Conservation (phyloP, 148 eudicot species). For the Heliosperma pusillum region DNA sequence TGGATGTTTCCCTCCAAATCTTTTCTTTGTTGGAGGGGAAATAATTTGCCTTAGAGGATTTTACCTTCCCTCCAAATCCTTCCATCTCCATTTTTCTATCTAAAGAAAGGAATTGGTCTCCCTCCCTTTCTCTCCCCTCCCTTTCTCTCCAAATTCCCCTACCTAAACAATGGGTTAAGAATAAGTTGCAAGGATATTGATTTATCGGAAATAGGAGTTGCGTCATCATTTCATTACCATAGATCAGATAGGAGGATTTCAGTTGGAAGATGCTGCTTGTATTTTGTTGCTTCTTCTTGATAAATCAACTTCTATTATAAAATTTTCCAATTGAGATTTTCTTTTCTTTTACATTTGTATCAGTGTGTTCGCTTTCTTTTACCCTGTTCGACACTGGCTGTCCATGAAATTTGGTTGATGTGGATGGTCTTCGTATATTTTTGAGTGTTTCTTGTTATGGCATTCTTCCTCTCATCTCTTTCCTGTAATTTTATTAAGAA, state of each 20-base stretch:
- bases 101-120: no score
- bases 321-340: background rate
- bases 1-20: no score
- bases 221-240: background rate
- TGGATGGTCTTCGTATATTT: background rate
- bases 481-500: slow-evolving; percentile 7
- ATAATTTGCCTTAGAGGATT: no score
- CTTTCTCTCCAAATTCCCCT: no score
- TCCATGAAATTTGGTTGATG: background rate
- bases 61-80: no score
- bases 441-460: background rate
- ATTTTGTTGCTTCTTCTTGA: background rate
- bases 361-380: background rate
- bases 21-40: no score
- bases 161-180: no score
- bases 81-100: no score
- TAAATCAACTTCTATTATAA: background rate
- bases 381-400: background rate
- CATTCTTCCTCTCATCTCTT: background rate
- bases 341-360: background rate
- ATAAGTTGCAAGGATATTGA: background rate
- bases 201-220: background rate
- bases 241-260: background rate
- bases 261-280: background rate
- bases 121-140: no score